These are phyloP conservation scores for Thermoascus crustaceus DNA, from an alignment of 2,329 filamentous ascomycete genomes.

Conservation along the genomic window DNA sequence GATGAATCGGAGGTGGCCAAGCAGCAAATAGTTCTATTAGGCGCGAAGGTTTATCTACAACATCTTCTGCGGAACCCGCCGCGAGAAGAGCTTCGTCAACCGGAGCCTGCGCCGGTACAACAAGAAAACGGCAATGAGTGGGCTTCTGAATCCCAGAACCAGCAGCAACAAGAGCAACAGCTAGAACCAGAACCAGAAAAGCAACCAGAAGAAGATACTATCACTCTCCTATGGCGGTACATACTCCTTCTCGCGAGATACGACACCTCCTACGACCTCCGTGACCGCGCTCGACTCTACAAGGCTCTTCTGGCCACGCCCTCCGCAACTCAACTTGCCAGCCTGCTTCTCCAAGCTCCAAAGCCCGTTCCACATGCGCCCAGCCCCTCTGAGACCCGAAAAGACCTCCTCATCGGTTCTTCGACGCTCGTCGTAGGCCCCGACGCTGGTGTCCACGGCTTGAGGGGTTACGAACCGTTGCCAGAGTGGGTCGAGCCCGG, in stretches of 20 bases:
- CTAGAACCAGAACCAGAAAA: slow-evolving; percentile 25
- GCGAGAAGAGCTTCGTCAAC: slow-evolving; percentile 14
- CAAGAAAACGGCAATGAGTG: slow-evolving; percentile 26
- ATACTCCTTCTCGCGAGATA: slow-evolving; percentile 78
- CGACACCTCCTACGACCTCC: slow-evolving; percentile 88
- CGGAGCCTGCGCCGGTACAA: slow-evolving; percentile 15
- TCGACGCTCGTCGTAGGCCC: slow-evolving; percentile 76
- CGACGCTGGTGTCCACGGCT: slow-evolving; percentile 62
- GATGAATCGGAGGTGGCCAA: slow-evolving; percentile 80
- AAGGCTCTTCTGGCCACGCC: slow-evolving; percentile 73
- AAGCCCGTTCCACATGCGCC: slow-evolving; percentile 89
- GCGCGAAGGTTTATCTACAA: slow-evolving; percentile 94
- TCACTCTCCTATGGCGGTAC: slow-evolving; percentile 75
- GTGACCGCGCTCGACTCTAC: slow-evolving; percentile 83
- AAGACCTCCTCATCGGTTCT: slow-evolving; percentile 70
- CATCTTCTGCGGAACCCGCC: slow-evolving; percentile 54
- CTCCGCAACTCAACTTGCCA: slow-evolving; percentile 69
- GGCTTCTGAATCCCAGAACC: slow-evolving; percentile 21
- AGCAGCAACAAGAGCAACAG: slow-evolving; percentile 18
- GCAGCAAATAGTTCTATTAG: slow-evolving; percentile 82
- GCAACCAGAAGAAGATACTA: slow-evolving; percentile 46
- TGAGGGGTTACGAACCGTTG: slow-evolving; percentile 69
- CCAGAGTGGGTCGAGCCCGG: slow-evolving; percentile 80
- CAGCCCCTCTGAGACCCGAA: slow-evolving; percentile 77
- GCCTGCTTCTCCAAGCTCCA: slow-evolving; percentile 80